Base-by-base conservation (phyloP, 768 basidiomycete species). In the Leccinum truebloodii region DNA sequence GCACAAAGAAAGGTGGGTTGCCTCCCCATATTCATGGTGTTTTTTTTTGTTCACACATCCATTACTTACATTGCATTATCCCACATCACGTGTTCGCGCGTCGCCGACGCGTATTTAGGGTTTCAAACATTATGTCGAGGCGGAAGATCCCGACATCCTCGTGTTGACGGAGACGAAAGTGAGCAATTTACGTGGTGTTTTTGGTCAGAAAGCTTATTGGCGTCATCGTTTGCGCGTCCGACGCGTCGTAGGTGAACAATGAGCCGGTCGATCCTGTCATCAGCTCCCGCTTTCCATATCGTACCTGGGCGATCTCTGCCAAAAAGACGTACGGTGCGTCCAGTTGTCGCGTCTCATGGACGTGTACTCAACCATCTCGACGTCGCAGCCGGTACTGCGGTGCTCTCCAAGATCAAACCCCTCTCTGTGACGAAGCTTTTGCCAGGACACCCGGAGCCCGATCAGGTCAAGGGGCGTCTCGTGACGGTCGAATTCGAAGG, bases 141-240 rank as follows among this genome's bases (percentile, higher is more conserved):
- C 92, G 2, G 94, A 95, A 66, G 87, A 94, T 68, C 85, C 94
- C 0, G 94, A 95, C 69, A 79, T 95, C 28, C 78, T 95, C 24
- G 81, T 95, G 16, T 76, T 95, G 48, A 92, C 90, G 0, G 94
- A 95, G 76, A 94, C 92, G 10, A 95, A 94, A 80, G 91, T 85
- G 44, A 55, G 63, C 2, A 0, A 3, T 24, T 1, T 24, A 6
- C 12, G 10, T 4, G 16, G 7, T 6, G 10, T 3, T 26, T 26
- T 66, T 1, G 18, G 18, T 39, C 9, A 39, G 39, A 8, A 39
- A 4, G 16, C 39, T 39, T 1, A 39, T 39, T 0, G 39, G 39
- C 8, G 37, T 39, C 3, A 18, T 39, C 7, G 37, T 39, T 39
- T 16, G 8, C 39, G 7, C 7, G 7, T 7, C 10, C 52, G 34